phyloP scores from a whole-genome alignment of 140 eudicot species.

The Stevia rebaudiana region DNA sequence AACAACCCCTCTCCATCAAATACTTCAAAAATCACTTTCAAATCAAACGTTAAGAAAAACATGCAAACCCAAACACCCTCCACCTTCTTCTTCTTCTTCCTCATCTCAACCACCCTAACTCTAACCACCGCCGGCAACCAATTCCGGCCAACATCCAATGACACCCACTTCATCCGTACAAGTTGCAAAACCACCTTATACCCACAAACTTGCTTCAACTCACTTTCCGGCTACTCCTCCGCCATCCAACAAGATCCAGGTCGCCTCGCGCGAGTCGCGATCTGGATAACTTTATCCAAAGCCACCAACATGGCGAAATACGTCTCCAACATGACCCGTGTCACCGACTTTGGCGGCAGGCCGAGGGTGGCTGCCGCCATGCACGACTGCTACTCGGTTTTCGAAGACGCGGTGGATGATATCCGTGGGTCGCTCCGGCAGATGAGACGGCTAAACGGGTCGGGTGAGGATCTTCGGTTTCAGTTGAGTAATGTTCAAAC shows the following conservation, averaged over 20 bases:
- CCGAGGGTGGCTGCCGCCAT: conserved; percentile 55
- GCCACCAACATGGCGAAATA: conserved; percentile 37
- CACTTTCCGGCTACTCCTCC: conserved; percentile 63
- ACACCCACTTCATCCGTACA: conserved; percentile 58
- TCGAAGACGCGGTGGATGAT: conserved; percentile 61
- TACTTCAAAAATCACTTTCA: background rate
- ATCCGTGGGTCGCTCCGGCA: conserved; percentile 52
- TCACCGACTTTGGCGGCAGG: conserved; percentile 38
- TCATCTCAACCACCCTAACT: conserved; percentile 19
- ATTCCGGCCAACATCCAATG: conserved; percentile 22
- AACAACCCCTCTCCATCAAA: conserved; percentile 12
- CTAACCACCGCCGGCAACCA: conserved; percentile 20
- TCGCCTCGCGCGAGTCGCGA: conserved; percentile 62
- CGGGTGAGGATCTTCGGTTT: conserved; percentile 50
- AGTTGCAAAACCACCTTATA: conserved; percentile 63
- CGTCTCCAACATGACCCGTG: conserved; percentile 42
- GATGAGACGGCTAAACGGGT: conserved; percentile 48
- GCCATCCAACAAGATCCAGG: conserved; percentile 56
- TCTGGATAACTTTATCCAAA: conserved; percentile 53
- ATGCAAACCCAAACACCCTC: conserved; percentile 13
- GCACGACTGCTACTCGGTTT: conserved; percentile 55
- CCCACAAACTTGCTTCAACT: conserved; percentile 61
- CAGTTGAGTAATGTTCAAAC: conserved; percentile 89
- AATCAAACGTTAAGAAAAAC: background rate
- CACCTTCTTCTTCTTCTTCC: background rate